Evolutionary conservation across 2,329 filamentous ascomycete species (phyloP), one percentile per base, ranked within the genome.

Genomic region (Sclerotinia subarctica): DNA sequence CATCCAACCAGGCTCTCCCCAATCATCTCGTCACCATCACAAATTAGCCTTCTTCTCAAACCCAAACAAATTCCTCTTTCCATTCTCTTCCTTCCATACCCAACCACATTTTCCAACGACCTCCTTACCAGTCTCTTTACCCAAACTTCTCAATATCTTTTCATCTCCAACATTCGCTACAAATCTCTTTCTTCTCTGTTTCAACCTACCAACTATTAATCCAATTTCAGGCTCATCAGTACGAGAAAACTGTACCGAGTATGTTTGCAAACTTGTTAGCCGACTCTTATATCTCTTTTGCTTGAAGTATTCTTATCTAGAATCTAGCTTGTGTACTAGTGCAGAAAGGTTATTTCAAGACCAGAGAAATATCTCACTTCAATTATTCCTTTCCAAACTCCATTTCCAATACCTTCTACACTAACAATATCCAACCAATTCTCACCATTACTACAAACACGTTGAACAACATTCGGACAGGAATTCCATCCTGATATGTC

Each of bases 221-320:
- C 82, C 86, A 42, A 76, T 74, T 19, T 77, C 66, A 0, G 86
- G 85, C 0, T 73, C 78, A 4, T 84, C 84, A 66, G 84, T 79
- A 4, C 86, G 80, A 35, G 78, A 77, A 73, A 83, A 88, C 63
- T 87, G 83, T 1, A 88, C 83, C 0, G 86, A 88, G 67, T 88
- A 89, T 13, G 86, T 88, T 83, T 87, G 8, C 46, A 11, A 62
- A 8, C 19, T 17, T 66, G 6, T 38, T 44, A 49, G 51, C 13
- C 24, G 1, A 5, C n/a, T 38, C 15, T 24, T 2, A 21, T 5
- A n/a, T 19, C 19, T n/a, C 19, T 53, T 35, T 26, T 35, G 19
- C 19, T 21, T n/a, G 11, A 54, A 35, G 10, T 8, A 3, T 35
- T 19, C 10, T 21, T 13, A 11, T 54, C 10, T 19, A 5, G 17